A percentile compares a stretch with the other conserved stretches of the same genome.
Evolutionary conservation across 768 basidiomycete species (phyloP).

Genomic region (Suillus occidentalis): DNA sequence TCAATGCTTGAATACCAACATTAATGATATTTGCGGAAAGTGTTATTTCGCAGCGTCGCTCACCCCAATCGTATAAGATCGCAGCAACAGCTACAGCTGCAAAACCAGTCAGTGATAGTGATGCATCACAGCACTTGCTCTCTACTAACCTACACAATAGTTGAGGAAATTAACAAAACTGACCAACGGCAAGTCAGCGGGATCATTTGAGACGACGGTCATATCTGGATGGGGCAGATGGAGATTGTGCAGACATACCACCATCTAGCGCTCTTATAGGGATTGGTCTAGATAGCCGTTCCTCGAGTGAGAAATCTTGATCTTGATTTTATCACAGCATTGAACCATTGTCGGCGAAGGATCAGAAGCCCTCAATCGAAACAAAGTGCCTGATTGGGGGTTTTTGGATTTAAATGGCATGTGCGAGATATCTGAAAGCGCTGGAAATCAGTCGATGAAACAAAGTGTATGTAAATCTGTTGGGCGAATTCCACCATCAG

Average conservation of each 20-base stretch:
- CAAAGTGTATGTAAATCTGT: too few relatives aligned
- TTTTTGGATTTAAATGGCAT: neutral
- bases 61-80: neutral
- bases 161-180: accelerated
- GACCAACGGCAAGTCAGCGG: neutral
- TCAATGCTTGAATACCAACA: neutral
- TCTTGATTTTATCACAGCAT: neutral
- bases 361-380: neutral
- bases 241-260: neutral
- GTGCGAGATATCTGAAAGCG: too few relatives aligned
- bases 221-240: neutral
- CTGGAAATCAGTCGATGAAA: too few relatives aligned
- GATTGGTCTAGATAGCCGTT: neutral
- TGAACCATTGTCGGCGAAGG: neutral
- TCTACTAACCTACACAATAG: neutral
- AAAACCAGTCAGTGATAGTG: neutral
- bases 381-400: too few relatives aligned
- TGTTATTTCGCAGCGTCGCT: neutral
- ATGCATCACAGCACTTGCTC: neutral
- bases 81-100: neutral
- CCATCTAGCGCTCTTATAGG: neutral
- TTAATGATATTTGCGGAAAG: neutral
- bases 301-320: neutral
- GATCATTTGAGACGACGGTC: neutral
- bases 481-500: too few relatives aligned